Base-by-base conservation (phyloP, 768 basidiomycete genomes). In the Leucogyrophana mollusca region DNA sequence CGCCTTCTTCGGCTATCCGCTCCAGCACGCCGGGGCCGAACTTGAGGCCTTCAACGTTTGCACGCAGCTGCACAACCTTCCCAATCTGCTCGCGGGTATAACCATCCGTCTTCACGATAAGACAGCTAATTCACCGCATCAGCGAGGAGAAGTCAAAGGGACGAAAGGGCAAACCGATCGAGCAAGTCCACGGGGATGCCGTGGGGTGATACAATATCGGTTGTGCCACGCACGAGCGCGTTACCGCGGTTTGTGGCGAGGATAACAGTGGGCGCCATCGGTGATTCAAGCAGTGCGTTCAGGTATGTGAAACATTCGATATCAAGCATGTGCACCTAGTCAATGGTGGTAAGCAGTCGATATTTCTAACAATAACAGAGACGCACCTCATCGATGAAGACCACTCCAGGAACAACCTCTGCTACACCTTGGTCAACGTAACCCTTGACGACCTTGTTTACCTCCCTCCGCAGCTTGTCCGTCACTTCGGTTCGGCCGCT, bases 301-400 rank as follows among this genome's bases (percentile, higher is more conserved):
- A 99, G 80, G 70, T 95, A 99, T 4, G 96, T 97, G 73, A 98
- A 99, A 66, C 94, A 97, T 66, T 99, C 96, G 58, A 98, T 94
- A 65, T 99, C 96, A 50, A 99, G 83, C 95, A 98, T 98, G 71
- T 99, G 96, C 18, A 98, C 95, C 94, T 96, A 58, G 5, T 20
- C 13, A n/a, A n/a, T n/a, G n/a, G n/a, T n/a, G n/a, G n/a, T 9
- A 45, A 46, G 25, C 22, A n/a, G n/a, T n/a, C n/a, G n/a, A 37
- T 30, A 24, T 33, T 39, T 21, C n/a, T n/a, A n/a, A n/a, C n/a
- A 51, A 18, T 35, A 24, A 17, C 39, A 40, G 46, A 33, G 4
- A 59, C 78, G 48, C 56, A 96, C 95, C 81, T 99, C 96, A 63
- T 98, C 96, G 51, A 99, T 94, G 67, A 99, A 99, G 11, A 98